Evolutionary conservation across 1,139 yeast species (phyloP), one percentile per base, ranked within the genome.

Genomic region (Fermentozyma sake): DNA sequence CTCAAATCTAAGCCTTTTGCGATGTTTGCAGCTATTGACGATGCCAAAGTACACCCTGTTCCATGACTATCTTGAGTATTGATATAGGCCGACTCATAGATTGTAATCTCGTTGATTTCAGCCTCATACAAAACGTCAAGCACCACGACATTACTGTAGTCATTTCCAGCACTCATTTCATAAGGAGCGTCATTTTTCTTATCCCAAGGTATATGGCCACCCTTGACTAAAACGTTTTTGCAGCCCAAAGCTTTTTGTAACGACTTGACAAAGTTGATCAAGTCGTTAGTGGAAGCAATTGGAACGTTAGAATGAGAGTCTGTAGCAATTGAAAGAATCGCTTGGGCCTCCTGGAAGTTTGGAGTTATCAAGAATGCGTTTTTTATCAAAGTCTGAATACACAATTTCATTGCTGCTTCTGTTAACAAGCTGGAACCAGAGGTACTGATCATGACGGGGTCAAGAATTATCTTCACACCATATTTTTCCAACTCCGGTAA

Each of bases 21-120:
- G 25, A 85, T 42, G 41, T 82, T 77, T 1, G 93, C 76, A 0
- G 94, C 80, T 41, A 87, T 79, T 1, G 95, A 70, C 1, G 95
- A 79, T 0, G 95, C 78, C 28, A 87, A 61, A 0, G 96, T 83
- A 52, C 96, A 87, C 1, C 96, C 96, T 2, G 96, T 85, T 7
- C 96, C 96, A 50, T 87, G 96, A 1, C 87, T 77, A 43, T 78
- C 73, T 4, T 55, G 48, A 2, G 85, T 65, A 3, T 58, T 51
- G 12, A 77, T 52, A 39, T 51, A 72, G 3, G 50, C 52, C 6
- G 87, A 75, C 36, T 66, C 63, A 46, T 72, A 76, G 1, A 73
- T 49, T 2, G 67, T 59, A 22, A 63, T 52, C 1, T 47, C 42
- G 4, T 60, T 64, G 0, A 46, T 41, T 3, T 48, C 38, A 2